A percentile compares a stretch with the other conserved stretches of the same genome.
Evolutionary conservation across 176 grass and related monocot genomes (phyloP).

Genomic region (Stipa capillata): DNA sequence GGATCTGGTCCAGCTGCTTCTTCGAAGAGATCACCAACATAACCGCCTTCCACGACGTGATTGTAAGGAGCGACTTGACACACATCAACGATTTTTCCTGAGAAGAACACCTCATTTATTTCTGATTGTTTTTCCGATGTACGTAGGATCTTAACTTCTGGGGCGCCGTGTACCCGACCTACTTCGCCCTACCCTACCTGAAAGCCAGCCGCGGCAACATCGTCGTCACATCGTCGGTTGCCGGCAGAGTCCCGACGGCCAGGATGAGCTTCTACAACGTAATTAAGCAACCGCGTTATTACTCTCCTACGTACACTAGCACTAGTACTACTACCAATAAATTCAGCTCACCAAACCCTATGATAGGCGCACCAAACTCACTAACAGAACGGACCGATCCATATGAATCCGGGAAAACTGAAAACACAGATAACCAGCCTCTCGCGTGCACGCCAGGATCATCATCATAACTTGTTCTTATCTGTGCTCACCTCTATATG

Average conservation of each 20-base stretch:
- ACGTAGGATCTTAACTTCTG: slow-evolving; percentile 85
- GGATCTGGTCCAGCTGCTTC: slow-evolving; percentile 72
- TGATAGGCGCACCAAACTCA: no score
- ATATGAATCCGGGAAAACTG: no score
- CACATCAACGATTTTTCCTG: not conserved
- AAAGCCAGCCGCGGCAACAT: slow-evolving; percentile 69
- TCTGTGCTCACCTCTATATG: no score
- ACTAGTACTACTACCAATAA: no score
- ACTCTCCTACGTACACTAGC: not conserved
- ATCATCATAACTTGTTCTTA: no score
- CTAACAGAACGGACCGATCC: no score
- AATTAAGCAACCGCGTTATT: no score
- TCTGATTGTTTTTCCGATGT: not conserved
- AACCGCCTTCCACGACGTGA: slow-evolving; percentile 64
- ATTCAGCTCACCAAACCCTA: not conserved
- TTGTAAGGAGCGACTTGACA: slow-evolving; percentile 28
- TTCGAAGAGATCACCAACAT: slow-evolving; percentile 91
- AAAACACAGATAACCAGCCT: no score
- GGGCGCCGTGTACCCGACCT: slow-evolving; percentile 74
- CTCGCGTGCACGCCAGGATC: no score
- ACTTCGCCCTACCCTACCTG: slow-evolving; percentile 74
- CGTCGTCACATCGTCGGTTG: slow-evolving; percentile 72
- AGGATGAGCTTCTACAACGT: slow-evolving; percentile 94
- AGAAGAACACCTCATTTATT: not conserved
- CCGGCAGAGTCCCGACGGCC: slow-evolving; percentile 56